Conservation (phyloP, 257 asterid species). For the Gynochthodes officinalis region DNA sequence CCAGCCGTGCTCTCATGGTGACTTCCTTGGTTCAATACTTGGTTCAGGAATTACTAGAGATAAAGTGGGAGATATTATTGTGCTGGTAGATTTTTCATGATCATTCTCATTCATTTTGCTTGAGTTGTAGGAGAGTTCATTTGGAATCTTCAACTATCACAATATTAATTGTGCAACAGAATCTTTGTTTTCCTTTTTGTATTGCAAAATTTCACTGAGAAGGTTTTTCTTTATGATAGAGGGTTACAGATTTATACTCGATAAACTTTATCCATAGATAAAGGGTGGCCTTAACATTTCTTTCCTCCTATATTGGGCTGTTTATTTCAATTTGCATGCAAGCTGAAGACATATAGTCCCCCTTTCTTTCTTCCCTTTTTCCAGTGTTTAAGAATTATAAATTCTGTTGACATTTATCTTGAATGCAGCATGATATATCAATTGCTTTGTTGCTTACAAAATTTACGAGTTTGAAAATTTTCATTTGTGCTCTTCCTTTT, state of each 20-base stretch:
- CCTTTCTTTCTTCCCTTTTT: not conserved
- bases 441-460: not conserved
- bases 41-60: conserved; percentile 90
- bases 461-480: not conserved
- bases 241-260: not conserved
- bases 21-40: conserved; percentile 92
- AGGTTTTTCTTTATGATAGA: not conserved
- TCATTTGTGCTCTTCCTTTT: conserved; percentile 5
- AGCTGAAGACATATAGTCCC: not conserved
- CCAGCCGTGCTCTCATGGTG: conserved; percentile 83
- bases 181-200: not conserved
- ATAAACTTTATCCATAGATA: conserved; percentile 35
- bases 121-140: not conserved
- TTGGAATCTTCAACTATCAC: not conserved
- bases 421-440: too few species aligned
- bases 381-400: not conserved
- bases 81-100: conserved; percentile 54
- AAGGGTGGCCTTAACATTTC: conserved; percentile 39
- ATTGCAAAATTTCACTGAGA: not conserved
- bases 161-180: not conserved
- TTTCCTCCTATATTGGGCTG: not conserved
- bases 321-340: not conserved
- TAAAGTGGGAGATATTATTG: conserved; percentile 79
- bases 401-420: not conserved
- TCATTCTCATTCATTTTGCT: not conserved